phyloP scores from a whole-genome alignment of 331 rosid species.

The Acacia pycnantha region DNA sequence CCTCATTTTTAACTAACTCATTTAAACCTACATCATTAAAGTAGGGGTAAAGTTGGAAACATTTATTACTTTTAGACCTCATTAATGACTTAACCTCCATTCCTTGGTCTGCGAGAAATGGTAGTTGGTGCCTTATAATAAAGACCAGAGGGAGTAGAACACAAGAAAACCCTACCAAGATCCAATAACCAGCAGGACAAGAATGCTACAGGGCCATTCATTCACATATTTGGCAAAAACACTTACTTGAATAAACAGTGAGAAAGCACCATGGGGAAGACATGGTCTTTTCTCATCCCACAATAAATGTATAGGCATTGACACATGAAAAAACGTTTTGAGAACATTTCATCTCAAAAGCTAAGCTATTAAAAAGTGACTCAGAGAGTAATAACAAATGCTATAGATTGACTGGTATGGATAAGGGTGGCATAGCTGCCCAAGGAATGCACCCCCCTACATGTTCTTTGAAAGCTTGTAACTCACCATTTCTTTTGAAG shows the following conservation, averaged over 20 bases:
- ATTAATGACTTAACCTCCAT: too few relatives aligned
- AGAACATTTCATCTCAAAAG: neutral
- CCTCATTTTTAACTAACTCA: too few relatives aligned
- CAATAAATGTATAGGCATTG: neutral
- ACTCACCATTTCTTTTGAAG: neutral
- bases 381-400: neutral
- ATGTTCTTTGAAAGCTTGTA: neutral
- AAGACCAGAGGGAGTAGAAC: too few relatives aligned
- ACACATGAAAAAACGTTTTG: neutral
- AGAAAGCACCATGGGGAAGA: neutral
- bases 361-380: neutral
- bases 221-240: neutral
- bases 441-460: neutral
- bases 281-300: neutral
- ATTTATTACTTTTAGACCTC: too few relatives aligned
- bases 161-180: neutral
- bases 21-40: too few relatives aligned
- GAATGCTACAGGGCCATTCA: neutral
- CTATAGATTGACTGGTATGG: neutral
- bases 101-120: too few relatives aligned
- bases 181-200: neutral
- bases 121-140: too few relatives aligned
- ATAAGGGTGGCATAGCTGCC: neutral
- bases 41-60: too few relatives aligned
- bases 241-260: neutral